Evolutionary conservation across 2,329 filamentous ascomycete genomes (phyloP), one percentile per base, ranked within the genome.

Genomic region (Arthrobotrys pseudoclavata): DNA sequence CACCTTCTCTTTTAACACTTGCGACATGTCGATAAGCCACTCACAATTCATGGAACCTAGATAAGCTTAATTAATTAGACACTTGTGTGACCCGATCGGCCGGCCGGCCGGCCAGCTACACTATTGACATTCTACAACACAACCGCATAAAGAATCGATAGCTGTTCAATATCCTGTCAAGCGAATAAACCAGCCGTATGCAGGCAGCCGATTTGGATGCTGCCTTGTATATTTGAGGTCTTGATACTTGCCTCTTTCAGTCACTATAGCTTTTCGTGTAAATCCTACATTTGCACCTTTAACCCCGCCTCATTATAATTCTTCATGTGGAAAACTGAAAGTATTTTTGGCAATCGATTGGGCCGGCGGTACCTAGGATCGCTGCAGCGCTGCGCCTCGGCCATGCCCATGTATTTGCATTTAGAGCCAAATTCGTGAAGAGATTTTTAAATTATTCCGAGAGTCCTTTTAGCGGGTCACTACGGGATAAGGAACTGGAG

Each of bases 1-100:
- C 61, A 76, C 72, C 72, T 76, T 70, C 72, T 76, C 13, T 34
- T 76, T 76, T 67, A 4, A 47, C 48, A 22, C 13, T 31, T 31
- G 12, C 42, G 26, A 40, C 26, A 26, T 20, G 45, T 57, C 26
- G 47, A 24, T 20, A 24, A 22, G 47, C 47, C 29, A 47, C 52
- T 47, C 52, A 29, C n/a, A 68, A 62, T 63, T 42, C 47, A 22
- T 34, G 53, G n/a, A 34, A 4, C 24, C 13, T 45, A 37, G 55
- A 76, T 63, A 69, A 69, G 72, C 66, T 76, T 76, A 76, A 63
- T 20, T 64, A 52, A 18, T 42, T 66, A n/a, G 12, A 24, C 20
- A 50, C 13, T 18, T 60, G 55, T 24, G 12, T 4, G 31, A 60
- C 55, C 15, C 18, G 31, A 26, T n/a, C 31, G 42, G 10, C 20